Percentiles rank a stretch among this genome's conserved stretches.
phyloP scores from a whole-genome alignment of 139 green algal species.

The Micractinium conductrix region DNA sequence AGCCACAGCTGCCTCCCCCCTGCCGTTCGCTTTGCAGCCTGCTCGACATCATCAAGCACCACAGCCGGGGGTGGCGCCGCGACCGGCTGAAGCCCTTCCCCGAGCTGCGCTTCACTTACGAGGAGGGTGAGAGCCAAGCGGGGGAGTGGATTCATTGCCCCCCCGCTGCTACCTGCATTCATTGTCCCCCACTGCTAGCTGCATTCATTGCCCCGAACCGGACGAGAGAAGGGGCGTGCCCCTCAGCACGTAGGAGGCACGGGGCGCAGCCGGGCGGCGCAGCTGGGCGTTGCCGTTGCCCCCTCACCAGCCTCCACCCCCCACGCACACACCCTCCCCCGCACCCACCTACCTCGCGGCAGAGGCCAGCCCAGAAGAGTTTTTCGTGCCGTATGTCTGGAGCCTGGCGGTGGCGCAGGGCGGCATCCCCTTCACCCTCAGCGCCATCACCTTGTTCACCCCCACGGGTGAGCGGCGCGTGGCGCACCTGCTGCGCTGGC shows the following conservation, averaged over 20 bases:
- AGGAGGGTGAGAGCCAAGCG: conserved; percentile 69
- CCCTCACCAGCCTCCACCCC: too few relatives aligned
- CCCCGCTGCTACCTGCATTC: too few relatives aligned
- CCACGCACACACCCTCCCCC: not conserved
- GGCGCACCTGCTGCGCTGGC: too few relatives aligned
- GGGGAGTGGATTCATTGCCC: too few relatives aligned
- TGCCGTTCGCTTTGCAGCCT: conserved; percentile 39
- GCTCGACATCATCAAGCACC: conserved; percentile 53
- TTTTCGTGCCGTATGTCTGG: conserved; percentile 82
- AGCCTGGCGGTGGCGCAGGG: conserved; percentile 40
- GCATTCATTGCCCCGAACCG: too few relatives aligned
- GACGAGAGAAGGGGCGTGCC: too few relatives aligned
- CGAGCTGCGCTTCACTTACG: conserved; percentile 77
- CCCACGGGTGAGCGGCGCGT: conserved; percentile 11
- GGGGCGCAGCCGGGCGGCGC: too few relatives aligned
- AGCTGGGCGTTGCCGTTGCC: too few relatives aligned
- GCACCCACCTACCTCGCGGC: not conserved
- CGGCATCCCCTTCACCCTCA: conserved; percentile 43
- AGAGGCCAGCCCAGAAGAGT: conserved; percentile 70
- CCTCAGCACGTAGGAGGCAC: too few relatives aligned
- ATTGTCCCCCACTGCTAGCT: too few relatives aligned
- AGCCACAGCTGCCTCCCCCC: not conserved
- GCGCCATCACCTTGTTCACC: conserved; percentile 44
- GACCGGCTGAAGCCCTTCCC: conserved; percentile 59
- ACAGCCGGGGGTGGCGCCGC: conserved; percentile 52